A percentile compares a stretch with the other conserved stretches of the same genome.
Conservation (phyloP, 768 basidiomycete species). For the button mushroom (Agaricus bisporus) region DNA sequence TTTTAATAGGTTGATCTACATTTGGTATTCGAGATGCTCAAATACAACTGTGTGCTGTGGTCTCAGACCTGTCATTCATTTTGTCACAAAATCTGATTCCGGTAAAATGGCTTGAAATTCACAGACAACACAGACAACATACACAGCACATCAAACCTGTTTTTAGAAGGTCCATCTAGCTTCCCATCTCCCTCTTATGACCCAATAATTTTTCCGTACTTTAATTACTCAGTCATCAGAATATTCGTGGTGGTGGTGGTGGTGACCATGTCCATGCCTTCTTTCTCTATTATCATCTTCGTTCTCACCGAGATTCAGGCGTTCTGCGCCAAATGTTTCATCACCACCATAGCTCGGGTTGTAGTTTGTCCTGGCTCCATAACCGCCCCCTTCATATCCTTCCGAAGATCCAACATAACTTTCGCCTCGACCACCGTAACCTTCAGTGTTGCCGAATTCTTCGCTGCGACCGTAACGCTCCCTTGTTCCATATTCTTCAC, state of each 20-base stretch:
- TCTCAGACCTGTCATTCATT: too few species aligned
- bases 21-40: too few species aligned
- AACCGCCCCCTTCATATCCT: too few species aligned
- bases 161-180: too few species aligned
- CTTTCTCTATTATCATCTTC: slow-evolving; percentile 23
- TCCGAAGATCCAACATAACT: slow-evolving; percentile 5
- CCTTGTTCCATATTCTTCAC: not conserved
- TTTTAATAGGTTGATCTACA: too few species aligned
- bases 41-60: too few species aligned
- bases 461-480: slow-evolving; percentile 6
- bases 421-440: not conserved
- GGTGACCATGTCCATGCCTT: slow-evolving; percentile 7
- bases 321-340: slow-evolving; percentile 49
- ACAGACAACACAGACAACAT: too few species aligned
- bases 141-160: too few species aligned
- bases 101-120: too few species aligned
- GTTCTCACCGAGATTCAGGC: slow-evolving; percentile 33
- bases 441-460: slow-evolving; percentile 6
- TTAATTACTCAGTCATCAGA: slow-evolving; percentile 4
- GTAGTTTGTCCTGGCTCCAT: slow-evolving; percentile 15
- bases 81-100: too few species aligned
- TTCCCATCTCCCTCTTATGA: too few species aligned
- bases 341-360: slow-evolving; percentile 25
- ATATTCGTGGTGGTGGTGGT: slow-evolving; percentile 1
- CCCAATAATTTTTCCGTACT: not conserved